These are phyloP conservation scores for Petrea volubilis DNA, from an alignment of 257 asterid genomes.

Conservation along the genomic window DNA sequence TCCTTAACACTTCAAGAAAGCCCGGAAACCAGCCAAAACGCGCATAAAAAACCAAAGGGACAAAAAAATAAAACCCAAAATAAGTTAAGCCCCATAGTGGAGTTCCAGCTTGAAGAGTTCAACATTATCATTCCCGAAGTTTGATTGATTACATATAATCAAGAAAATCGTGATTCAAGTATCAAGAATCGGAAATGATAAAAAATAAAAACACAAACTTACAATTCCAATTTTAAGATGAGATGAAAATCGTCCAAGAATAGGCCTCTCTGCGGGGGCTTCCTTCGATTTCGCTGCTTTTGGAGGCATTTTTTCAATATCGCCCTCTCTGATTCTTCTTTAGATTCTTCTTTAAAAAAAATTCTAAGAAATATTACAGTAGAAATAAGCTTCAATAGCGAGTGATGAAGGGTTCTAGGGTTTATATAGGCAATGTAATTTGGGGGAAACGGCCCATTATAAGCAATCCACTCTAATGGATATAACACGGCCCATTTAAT, in stretches of 20 bases:
- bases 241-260: constrained; percentile 94
- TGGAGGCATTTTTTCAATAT: constrained; percentile 76
- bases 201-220: constrained; percentile 24
- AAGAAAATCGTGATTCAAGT: neutral
- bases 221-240: constrained; percentile 97
- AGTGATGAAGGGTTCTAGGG: constrained; percentile 30
- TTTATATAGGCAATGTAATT: constrained; percentile 24
- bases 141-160: neutral
- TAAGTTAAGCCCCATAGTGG: neutral
- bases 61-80: neutral
- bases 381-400: neutral
- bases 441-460: neutral
- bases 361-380: constrained; percentile 9
- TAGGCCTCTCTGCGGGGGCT: constrained; percentile 79
- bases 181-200: neutral
- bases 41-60: too few relatives aligned
- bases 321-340: neutral
- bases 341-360: neutral
- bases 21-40: too few relatives aligned
- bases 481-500: neutral
- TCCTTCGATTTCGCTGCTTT: constrained; percentile 91
- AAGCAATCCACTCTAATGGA: neutral
- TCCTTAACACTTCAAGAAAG: neutral
- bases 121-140: neutral
- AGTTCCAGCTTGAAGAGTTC: neutral